phyloP scores from a whole-genome alignment of 192 early-diverging fungal genomes.

The Backusella parvicylindrica region DNA sequence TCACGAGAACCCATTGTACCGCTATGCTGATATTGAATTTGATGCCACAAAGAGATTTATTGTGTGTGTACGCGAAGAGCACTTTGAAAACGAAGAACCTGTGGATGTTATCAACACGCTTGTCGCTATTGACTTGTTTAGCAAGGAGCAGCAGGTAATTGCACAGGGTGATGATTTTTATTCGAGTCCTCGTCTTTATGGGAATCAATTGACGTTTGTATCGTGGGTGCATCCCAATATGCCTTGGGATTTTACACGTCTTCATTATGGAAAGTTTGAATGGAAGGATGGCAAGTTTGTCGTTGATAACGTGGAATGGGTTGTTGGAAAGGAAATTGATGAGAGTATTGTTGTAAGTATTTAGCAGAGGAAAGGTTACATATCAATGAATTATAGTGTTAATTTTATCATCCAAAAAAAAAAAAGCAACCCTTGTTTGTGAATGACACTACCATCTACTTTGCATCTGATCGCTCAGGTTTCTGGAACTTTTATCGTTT shows the following conservation, averaged over 20 bases:
- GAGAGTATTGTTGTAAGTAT: slow-evolving; percentile 36
- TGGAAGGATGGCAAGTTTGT: slow-evolving; percentile 3
- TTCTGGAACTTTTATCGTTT: slow-evolving; percentile 71
- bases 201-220: slow-evolving; percentile 52
- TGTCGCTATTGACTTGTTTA: slow-evolving; percentile 49
- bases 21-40: slow-evolving; percentile 66
- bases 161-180: slow-evolving; percentile 65
- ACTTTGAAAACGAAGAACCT: slow-evolving; percentile 52
- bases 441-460: slow-evolving; percentile 54
- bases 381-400: no score
- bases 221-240: slow-evolving; percentile 76
- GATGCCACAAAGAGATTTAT: slow-evolving; percentile 51
- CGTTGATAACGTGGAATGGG: neutral
- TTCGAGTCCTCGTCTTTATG: slow-evolving; percentile 54
- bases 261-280: slow-evolving; percentile 44
- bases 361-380: no score
- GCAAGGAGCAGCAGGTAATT: slow-evolving; percentile 41
- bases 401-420: no score
- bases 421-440: slow-evolving; percentile 63
- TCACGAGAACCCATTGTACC: slow-evolving; percentile 34
- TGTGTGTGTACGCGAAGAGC: slow-evolving; percentile 70
- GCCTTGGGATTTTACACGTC: slow-evolving; percentile 73
- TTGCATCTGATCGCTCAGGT: slow-evolving; percentile 63
- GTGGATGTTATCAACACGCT: slow-evolving; percentile 53
- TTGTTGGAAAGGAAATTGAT: slow-evolving; percentile 39